Evolutionary conservation across 2,329 filamentous ascomycete species (phyloP), one percentile per base, ranked within the genome.

Genomic region (Samsoniella hepiali): DNA sequence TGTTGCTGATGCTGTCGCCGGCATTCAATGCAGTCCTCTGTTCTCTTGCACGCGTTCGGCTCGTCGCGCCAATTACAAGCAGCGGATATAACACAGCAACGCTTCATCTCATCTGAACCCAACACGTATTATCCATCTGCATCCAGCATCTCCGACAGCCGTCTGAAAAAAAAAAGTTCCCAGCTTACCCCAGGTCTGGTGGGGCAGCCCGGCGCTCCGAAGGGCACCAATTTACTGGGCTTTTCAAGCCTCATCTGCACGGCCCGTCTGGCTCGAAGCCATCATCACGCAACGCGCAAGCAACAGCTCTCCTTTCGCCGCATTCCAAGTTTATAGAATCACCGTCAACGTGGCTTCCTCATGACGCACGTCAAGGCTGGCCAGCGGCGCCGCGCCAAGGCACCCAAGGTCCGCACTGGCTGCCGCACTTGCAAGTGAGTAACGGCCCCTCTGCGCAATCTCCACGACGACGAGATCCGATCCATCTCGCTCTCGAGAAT

Each of bases 321-420:
- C 27, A 44, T 32, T 22, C 9, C 17, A 31, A 27, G 36, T 22
- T 31, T 5, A 42, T 29, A 32, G 31, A n/a, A 45, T 49, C 51
- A 32, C 31, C 51, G 49, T 36, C 45, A n/a, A 27, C 36, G 53
- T 63, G 45, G 60, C 44, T 49, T 17, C 50, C 40, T 63, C 53
- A 64, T 64, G 63, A 64, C 63, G 53, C 63, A 62, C 47, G 63
- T 64, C 54, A 64, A 64, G 58, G 58, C 58, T 29, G 63, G 63
- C 53, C 63, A 64, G 47, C 63, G 63, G 15, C 63, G 58, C 31
- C 63, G 63, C n/a, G 63, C 58, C 22, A 64, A 54, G 53, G 53
- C 63, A n/a, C 63, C 63, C 58, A 64, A 64, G 44, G 63, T 64
- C 29, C 58, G 63, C 45, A 64, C 53, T 6, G 63, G 63, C 36